A percentile compares a stretch with the other conserved stretches of the same genome.
These are phyloP conservation scores for Tephrocybe rancida DNA, from an alignment of 768 basidiomycete species.

Conservation along the genomic window DNA sequence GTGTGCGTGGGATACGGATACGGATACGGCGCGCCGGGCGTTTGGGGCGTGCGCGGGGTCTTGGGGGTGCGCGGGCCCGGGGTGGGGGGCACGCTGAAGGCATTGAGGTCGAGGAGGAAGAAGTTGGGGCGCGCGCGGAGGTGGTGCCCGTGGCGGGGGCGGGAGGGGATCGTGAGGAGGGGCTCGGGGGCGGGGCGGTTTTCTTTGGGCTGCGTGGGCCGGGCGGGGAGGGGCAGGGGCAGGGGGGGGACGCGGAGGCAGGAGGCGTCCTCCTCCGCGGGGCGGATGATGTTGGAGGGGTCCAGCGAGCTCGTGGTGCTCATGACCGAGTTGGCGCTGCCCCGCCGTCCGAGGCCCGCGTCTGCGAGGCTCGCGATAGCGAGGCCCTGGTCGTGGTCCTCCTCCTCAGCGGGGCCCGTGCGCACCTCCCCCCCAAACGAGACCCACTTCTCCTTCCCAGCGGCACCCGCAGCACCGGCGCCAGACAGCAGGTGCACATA, in stretches of 20 bases:
- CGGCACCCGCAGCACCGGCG: slow-evolving; percentile 21
- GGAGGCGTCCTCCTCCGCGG: slow-evolving; percentile 27
- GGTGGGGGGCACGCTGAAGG: slow-evolving; percentile 30
- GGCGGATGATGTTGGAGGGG: slow-evolving; percentile 47
- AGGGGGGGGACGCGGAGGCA: slow-evolving; percentile 14
- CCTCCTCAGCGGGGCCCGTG: slow-evolving; percentile 16
- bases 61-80: slow-evolving; percentile 8
- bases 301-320: slow-evolving; percentile 55
- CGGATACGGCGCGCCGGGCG: slow-evolving; percentile 3
- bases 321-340: slow-evolving; percentile 46
- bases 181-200: slow-evolving; percentile 33
- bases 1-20: not conserved
- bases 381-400: slow-evolving; percentile 11
- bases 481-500: slow-evolving; percentile 60
- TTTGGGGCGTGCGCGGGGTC: not conserved
- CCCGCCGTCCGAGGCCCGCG: slow-evolving; percentile 34
- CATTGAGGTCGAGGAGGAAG: slow-evolving; percentile 37
- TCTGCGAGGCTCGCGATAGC: slow-evolving; percentile 22
- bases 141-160: slow-evolving; percentile 34
- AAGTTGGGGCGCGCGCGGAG: slow-evolving; percentile 36
- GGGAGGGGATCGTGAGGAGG: slow-evolving; percentile 38
- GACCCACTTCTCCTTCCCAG: slow-evolving; percentile 42
- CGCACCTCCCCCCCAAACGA: slow-evolving; percentile 36
- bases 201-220: slow-evolving; percentile 29
- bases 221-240: slow-evolving; percentile 2